Evolutionary conservation across 2,329 filamentous ascomycete genomes (phyloP).

Genomic region (Curvularia eragrostidis): DNA sequence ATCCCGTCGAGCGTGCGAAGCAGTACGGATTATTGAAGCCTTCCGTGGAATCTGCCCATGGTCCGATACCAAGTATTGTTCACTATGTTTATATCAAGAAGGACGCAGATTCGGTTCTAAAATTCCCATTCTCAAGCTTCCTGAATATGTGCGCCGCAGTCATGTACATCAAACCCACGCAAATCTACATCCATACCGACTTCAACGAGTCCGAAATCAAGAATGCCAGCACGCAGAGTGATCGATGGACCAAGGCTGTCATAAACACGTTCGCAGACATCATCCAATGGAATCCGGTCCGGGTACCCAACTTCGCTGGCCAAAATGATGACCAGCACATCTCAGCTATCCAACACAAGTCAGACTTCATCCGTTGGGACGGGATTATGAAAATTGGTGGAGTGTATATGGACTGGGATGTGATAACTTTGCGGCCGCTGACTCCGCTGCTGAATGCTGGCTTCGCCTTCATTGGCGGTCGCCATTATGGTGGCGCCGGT

Average conservation of each 20-base stretch:
- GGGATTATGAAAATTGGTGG: conserved; percentile 21
- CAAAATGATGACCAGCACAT: conserved; percentile 19
- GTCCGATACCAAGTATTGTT: background rate
- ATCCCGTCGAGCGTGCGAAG: background rate
- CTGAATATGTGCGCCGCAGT: background rate
- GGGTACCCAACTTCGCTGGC: conserved; percentile 16
- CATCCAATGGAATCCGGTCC: conserved; percentile 17
- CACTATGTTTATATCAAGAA: background rate
- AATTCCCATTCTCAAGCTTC: background rate
- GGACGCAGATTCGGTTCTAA: background rate
- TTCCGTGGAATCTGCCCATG: background rate
- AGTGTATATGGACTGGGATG: conserved; percentile 32
- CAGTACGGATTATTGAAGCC: background rate
- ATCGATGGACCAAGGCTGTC: conserved; percentile 26
- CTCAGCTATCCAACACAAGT: conserved; percentile 27
- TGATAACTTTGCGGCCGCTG: conserved; percentile 22
- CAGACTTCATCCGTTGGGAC: conserved; percentile 30
- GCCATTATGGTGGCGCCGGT: conserved; percentile 32
- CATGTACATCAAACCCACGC: background rate
- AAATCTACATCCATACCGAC: conserved; percentile 35
- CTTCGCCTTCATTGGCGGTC: conserved; percentile 25
- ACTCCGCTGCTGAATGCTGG: conserved; percentile 18
- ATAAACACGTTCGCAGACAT: conserved; percentile 24
- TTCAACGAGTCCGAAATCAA: conserved; percentile 15
- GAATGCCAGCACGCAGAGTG: conserved; percentile 16